phyloP scores from a whole-genome alignment of 2,329 filamentous ascomycete genomes.

The Endoconidiophora laricicola region DNA sequence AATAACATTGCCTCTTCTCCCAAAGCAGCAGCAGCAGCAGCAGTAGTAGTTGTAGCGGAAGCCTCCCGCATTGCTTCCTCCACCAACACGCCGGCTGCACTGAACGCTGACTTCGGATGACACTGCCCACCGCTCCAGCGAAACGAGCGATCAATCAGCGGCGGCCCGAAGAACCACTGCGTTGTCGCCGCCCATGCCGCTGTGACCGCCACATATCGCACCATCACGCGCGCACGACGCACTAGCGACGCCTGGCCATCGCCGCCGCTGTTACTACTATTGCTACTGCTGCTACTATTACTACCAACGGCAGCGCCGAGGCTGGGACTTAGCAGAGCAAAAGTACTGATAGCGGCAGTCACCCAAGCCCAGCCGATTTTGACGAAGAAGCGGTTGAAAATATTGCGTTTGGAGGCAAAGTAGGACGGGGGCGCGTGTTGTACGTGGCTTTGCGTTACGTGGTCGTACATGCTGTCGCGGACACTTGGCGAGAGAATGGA shows the following conservation, averaged over 20 bases:
- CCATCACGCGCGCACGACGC: conserved; percentile 34
- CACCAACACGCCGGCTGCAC: conserved; percentile 1
- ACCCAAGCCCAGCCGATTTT: conserved; percentile 94
- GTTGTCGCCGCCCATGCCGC: conserved; percentile 71
- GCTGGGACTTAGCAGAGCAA: conserved; percentile 51
- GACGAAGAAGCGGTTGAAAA: conserved; percentile 87
- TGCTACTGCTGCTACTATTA: not conserved
- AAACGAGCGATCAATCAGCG: conserved; percentile 81
- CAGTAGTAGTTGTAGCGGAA: not conserved
- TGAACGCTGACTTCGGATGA: conserved; percentile 32
- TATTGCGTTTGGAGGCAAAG: conserved; percentile 84
- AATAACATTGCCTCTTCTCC: conserved; percentile 26
- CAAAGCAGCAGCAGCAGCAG: not conserved
- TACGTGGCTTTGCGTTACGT: conserved; percentile 44
- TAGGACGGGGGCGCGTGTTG: conserved; percentile 51
- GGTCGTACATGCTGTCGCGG: conserved; percentile 45
- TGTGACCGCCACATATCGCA: conserved; percentile 60
- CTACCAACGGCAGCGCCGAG: conserved; percentile 18
- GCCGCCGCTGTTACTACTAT: conserved; percentile 1
- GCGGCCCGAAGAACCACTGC: conserved; percentile 91
- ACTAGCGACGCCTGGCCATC: conserved; percentile 11
- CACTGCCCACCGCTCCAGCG: conserved; percentile 77
- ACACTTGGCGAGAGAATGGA: conserved; percentile 58
- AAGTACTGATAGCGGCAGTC: conserved; percentile 53
- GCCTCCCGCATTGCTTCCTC: not conserved